phyloP scores from a whole-genome alignment of 371 early-diverging fungal species.

The Mortierella sp. region DNA sequence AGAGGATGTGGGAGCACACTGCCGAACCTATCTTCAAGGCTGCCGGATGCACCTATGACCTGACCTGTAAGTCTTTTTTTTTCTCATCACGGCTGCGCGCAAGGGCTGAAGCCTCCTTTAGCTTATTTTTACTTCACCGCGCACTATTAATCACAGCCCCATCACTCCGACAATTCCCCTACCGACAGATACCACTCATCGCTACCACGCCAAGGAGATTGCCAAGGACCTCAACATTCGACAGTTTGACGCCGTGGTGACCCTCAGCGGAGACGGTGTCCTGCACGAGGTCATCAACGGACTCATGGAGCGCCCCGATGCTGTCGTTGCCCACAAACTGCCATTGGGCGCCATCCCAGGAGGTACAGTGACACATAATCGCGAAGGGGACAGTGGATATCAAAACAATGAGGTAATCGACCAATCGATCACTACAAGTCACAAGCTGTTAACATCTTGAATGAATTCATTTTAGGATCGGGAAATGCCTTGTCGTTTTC shows the following conservation, averaged over 20 bases:
- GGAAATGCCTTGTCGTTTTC: conserved; percentile 71
- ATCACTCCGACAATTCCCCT: background rate
- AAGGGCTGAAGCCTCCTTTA: background rate
- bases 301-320: conserved; percentile 76
- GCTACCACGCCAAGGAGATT: conserved; percentile 77
- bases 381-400: background rate
- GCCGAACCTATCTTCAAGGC: conserved; percentile 76
- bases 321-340: conserved; percentile 64
- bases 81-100: background rate
- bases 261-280: conserved; percentile 86
- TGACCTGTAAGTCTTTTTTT: conserved; percentile 62
- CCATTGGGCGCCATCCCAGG: conserved; percentile 78
- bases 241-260: conserved; percentile 71
- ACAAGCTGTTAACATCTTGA: background rate
- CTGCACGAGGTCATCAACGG: conserved; percentile 87
- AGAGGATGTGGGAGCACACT: conserved; percentile 66
- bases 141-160: conserved; percentile 3
- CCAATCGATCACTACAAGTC: background rate
- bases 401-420: too few relatives aligned
- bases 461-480: conserved; percentile 49
- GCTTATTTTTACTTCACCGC: background rate
- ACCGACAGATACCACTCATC: conserved; percentile 69
- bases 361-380: conserved; percentile 54
- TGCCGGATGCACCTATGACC: conserved; percentile 70
- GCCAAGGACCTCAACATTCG: conserved; percentile 67